Evolutionary conservation across 805 yeast genomes (phyloP), one percentile per base, ranked within the genome.

Genomic region (Ogataea pini): DNA sequence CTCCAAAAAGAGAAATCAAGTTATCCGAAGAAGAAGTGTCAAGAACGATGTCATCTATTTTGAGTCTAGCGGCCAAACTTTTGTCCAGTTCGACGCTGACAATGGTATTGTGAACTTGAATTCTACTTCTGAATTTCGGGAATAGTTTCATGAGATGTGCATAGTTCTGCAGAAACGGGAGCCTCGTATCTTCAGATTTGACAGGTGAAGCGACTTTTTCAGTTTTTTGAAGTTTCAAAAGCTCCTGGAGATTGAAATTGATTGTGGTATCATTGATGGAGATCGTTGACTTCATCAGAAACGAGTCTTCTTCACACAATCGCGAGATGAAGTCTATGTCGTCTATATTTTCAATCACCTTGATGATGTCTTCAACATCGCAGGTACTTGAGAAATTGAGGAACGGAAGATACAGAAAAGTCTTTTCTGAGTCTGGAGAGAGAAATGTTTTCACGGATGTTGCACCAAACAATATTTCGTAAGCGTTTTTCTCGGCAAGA

Each of bases 11-110:
- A 2, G 66, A 59, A 2, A 55, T 49, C 17, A 56, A 28, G 31
- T 58, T 61, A 45, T 57, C 61, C 6, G 61, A 49, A 5, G 55
- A 46, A 4, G 67, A 55, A 2, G 64, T 59, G 51, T 64, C 68
- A 9, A 62, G 14, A 2, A 60, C 42, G 2, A 58, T 44, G 48
- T 65, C 69, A 41, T 62, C 65, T 9, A 61, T 14, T 13, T 50
- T 25, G 17, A 61, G 28, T 16, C 49, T 41, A 4, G 46, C 27
- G 2, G 44, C 19, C 7, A 62, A 16, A 4, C 47, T 48, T 2
- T 57, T 56, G 7, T 42, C 36, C 7, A 63, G 28, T 2, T 45
- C 29, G 1, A 62, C 8, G 20, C 47, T 46, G 20, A 60, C n/a
- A 14, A 44, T 31, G 9, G 60, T 38, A n/a, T 59, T 52, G 16